Evolutionary conservation across 805 yeast species (phyloP).

Genomic region (Candida sithepensis): DNA sequence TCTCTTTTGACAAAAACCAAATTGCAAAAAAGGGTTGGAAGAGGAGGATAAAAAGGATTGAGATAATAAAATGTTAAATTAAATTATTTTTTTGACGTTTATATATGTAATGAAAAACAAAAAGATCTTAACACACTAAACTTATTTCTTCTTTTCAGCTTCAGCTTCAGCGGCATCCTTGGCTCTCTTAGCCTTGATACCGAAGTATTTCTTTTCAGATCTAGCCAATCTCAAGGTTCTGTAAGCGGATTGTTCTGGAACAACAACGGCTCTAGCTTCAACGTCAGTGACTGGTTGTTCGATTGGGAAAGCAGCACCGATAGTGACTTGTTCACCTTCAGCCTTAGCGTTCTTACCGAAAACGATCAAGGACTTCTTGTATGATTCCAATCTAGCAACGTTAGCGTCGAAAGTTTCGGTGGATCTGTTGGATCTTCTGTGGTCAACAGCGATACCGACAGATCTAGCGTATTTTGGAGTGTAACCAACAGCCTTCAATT

Average conservation of each 20-base stretch:
- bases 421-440: slow-evolving; percentile 98
- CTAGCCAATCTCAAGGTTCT: slow-evolving; percentile 93
- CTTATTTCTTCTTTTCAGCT: slow-evolving; percentile 97
- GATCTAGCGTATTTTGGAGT: slow-evolving; percentile 95
- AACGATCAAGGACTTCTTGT: slow-evolving; percentile 91
- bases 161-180: slow-evolving; percentile 97
- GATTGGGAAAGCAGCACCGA: slow-evolving; percentile 87
- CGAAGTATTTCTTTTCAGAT: slow-evolving; percentile 89
- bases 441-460: slow-evolving; percentile 98
- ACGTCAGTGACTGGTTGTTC: slow-evolving; percentile 69
- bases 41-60: neutral
- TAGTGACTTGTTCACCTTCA: slow-evolving; percentile 75
- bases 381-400: slow-evolving; percentile 95
- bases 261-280: slow-evolving; percentile 87
- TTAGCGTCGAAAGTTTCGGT: slow-evolving; percentile 92
- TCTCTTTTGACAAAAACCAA: no score
- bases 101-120: slow-evolving; percentile 1
- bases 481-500: slow-evolving; percentile 96
- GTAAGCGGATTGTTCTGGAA: slow-evolving; percentile 71
- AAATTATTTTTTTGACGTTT: neutral
- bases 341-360: slow-evolving; percentile 86
- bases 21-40: neutral
- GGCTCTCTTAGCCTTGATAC: slow-evolving; percentile 98
- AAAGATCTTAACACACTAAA: no score
- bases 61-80: neutral